Evolutionary conservation across 371 early-diverging fungal species (phyloP), one percentile per base, ranked within the genome.

Genomic region (Syncephalastrum sp.): DNA sequence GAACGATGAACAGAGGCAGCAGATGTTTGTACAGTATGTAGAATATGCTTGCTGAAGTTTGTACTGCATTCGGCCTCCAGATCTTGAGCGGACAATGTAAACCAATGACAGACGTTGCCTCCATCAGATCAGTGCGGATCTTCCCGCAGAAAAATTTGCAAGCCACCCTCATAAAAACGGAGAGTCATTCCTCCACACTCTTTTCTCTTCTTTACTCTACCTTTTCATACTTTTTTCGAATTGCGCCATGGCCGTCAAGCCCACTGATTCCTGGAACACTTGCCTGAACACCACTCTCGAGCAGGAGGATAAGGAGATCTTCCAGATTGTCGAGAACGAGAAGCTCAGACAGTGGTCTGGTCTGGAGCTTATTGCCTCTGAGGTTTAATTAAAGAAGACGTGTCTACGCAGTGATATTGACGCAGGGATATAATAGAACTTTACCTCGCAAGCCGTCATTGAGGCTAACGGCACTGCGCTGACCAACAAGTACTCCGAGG

Each of bases 401-500:
- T 19, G 23, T 42, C 23, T 38, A 5, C 8, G 19, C 2, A n/a
- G 24, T 23, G 33, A 19, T 41, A 42, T 24, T 15, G n/a, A 25
- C 46, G 16, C n/a, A 45, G 19, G 10, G 29, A 44, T 21, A 42
- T 38, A 10, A 43, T 81, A 96, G 93, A 99, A 99, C 88, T 99
- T 96, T 72, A 98, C 99, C 41, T 96, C 96, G 46, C 89, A 88
- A 65, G 91, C 96, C 38, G 99, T 97, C 51, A 94, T 98, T 88
- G 92, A 96, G 69, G 99, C 98, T 61, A 91, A 96, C 56, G 98
- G 97, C 50, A 97, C 99, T n/a, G 83, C 93, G 15, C 85, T 99
- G 82, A 97, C 97, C 69, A 99, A 99, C 92, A 99, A 99, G 82
- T 99, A 99, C 85, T 97, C 97, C 16, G 99, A 99, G 78, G 99